These are phyloP conservation scores for Tephrocybe sp. DNA, from an alignment of 768 basidiomycete species.

Conservation along the genomic window DNA sequence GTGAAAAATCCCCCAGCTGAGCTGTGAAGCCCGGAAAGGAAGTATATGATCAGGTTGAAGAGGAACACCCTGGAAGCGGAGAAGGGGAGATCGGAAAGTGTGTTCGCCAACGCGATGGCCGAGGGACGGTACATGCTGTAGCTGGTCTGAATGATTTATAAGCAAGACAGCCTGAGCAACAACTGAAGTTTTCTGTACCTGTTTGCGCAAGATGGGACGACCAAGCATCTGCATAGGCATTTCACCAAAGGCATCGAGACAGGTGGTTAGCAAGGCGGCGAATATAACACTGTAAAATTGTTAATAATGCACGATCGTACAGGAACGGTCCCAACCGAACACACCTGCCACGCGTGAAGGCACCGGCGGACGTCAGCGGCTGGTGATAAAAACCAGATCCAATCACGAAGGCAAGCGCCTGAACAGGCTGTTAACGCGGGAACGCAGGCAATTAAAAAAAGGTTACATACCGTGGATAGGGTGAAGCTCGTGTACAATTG, in stretches of 20 bases:
- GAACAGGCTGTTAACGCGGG: conserved; percentile 2
- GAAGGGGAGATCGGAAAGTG: conserved; percentile 69
- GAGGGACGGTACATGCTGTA: conserved; percentile 70
- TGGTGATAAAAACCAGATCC: conserved; percentile 77
- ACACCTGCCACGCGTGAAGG: conserved; percentile 80
- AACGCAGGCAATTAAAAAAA: not conserved
- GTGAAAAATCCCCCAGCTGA: conserved; percentile 49
- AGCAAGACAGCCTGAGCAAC: not conserved
- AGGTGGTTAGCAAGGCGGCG: conserved; percentile 61
- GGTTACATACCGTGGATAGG: conserved; percentile 52
- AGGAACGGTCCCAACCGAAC: not conserved
- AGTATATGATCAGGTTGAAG: conserved; percentile 69
- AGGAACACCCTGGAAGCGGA: conserved; percentile 57
- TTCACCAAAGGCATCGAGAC: conserved; percentile 75
- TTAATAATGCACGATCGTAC: not conserved
- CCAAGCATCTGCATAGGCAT: conserved; percentile 80
- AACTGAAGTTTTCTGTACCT: conserved; percentile 29
- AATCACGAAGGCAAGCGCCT: conserved; percentile 62
- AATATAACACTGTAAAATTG: conserved; percentile 60
- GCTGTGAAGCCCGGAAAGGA: conserved; percentile 55
- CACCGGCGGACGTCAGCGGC: conserved; percentile 72
- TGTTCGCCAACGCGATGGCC: conserved; percentile 65
- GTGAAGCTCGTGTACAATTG: conserved; percentile 72
- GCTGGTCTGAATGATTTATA: conserved; percentile 34
- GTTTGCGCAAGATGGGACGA: conserved; percentile 72